These are phyloP conservation scores for Ceratobasidium sp. DNA, from an alignment of 1,284 basidiomycete species.

Conservation along the genomic window DNA sequence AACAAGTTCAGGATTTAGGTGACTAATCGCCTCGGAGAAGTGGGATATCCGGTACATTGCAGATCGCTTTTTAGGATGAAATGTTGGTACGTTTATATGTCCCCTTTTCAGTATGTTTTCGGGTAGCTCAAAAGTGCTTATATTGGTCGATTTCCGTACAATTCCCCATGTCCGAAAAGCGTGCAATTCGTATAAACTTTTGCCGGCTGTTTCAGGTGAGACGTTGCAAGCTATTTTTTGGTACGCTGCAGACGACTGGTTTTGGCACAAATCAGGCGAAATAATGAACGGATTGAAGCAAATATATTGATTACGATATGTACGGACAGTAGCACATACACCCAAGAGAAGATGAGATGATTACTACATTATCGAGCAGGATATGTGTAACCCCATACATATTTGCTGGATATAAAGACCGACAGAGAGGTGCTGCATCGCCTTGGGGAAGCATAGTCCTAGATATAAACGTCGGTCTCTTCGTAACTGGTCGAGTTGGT, in stretches of 20 bases:
- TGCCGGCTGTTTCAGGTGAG: background rate
- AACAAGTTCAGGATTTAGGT: background rate
- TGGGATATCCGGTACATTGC: background rate
- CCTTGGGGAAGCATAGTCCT: constrained; percentile 95
- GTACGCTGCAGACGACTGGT: background rate
- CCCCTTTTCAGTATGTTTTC: constrained; percentile 3
- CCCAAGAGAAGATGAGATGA: background rate
- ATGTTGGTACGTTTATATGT: constrained; percentile 13
- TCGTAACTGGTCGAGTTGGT: constrained; percentile 36
- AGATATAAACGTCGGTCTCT: constrained; percentile 62
- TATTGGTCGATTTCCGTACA: background rate
- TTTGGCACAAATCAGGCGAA: constrained; percentile 1
- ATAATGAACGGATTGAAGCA: background rate
- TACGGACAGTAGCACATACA: background rate
- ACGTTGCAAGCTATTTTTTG: background rate
- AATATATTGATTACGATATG: constrained; percentile 14
- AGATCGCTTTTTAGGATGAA: background rate
- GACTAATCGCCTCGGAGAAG: background rate
- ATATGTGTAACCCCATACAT: constrained; percentile 66
- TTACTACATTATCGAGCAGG: background rate
- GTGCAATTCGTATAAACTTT: background rate
- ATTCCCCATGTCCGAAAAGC: background rate
- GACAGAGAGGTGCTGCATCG: constrained; percentile 93
- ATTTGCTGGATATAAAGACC: constrained; percentile 90
- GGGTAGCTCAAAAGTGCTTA: background rate